These are phyloP conservation scores for Penicillium expansum DNA, from an alignment of 2,329 filamentous ascomycete genomes.

Conservation along the genomic window DNA sequence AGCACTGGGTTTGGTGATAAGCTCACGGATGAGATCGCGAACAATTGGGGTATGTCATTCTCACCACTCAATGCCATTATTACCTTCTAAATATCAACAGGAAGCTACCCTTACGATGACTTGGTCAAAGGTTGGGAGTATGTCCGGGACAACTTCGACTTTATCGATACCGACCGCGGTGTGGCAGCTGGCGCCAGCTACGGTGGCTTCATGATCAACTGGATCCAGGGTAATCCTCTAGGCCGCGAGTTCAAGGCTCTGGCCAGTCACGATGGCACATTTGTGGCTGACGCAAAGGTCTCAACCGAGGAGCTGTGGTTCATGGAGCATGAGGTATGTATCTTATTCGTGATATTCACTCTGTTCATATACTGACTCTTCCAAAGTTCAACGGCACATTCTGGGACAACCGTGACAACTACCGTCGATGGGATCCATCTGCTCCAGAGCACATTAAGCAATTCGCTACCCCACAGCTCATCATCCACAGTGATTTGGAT, in stretches of 20 bases:
- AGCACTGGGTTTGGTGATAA: slow-evolving; percentile 78
- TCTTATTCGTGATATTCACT: background rate
- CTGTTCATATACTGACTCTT: background rate
- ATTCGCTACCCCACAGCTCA: slow-evolving; percentile 78
- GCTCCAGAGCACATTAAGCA: slow-evolving; percentile 56
- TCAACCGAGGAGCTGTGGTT: slow-evolving; percentile 54
- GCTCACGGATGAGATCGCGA: slow-evolving; percentile 71
- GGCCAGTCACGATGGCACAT: slow-evolving; percentile 84
- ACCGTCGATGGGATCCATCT: slow-evolving; percentile 67
- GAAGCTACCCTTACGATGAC: slow-evolving; percentile 68
- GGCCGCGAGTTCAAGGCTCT: slow-evolving; percentile 83
- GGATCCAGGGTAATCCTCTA: slow-evolving; percentile 84
- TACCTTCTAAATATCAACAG: slow-evolving; percentile 14
- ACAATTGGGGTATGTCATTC: slow-evolving; percentile 67
- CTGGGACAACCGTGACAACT: slow-evolving; percentile 58
- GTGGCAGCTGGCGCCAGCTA: slow-evolving; percentile 44
- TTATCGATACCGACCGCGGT: slow-evolving; percentile 39
- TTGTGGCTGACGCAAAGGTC: slow-evolving; percentile 57
- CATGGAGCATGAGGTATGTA: slow-evolving; percentile 46
- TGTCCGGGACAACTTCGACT: slow-evolving; percentile 48
- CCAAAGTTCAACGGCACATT: slow-evolving; percentile 48
- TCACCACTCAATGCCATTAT: too few relatives aligned
- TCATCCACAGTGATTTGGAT: slow-evolving; percentile 82
- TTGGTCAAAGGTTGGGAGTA: slow-evolving; percentile 75
- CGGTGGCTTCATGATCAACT: slow-evolving; percentile 58